Percentiles rank a stretch among this genome's conserved stretches.
Evolutionary conservation across 73 alveolate genomes (phyloP).

Genomic region (Paramecium pentaurelia): DNA sequence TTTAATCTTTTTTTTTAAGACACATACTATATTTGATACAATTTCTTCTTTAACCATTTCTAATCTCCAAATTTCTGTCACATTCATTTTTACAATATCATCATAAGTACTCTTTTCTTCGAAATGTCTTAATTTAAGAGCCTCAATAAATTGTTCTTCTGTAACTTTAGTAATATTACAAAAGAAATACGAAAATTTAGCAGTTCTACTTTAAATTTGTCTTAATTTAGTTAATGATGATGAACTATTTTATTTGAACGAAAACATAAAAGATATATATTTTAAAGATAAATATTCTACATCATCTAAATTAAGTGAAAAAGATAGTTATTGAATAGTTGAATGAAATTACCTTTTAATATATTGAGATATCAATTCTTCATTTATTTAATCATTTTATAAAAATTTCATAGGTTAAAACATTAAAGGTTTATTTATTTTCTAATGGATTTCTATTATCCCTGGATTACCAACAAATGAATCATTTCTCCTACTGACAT

Average conservation of each 20-base stretch:
- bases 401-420: background rate
- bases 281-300: slow-evolving; percentile 16
- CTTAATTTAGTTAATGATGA: background rate
- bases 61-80: slow-evolving; percentile 34
- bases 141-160: background rate
- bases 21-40: background rate
- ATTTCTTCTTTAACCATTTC: slow-evolving; percentile 27
- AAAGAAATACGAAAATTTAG: slow-evolving; percentile 25
- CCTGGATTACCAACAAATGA: background rate
- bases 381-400: background rate
- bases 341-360: slow-evolving; percentile 7
- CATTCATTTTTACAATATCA: slow-evolving; percentile 13
- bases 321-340: slow-evolving; percentile 7
- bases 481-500: background rate
- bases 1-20: background rate
- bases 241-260: slow-evolving; percentile 33
- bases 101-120: slow-evolving; percentile 14
- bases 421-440: background rate
- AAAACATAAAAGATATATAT: slow-evolving; percentile 7
- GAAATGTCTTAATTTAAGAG: background rate
- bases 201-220: background rate
- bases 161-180: background rate
- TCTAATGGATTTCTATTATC: background rate
- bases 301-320: background rate
- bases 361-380: background rate